Conservation (phyloP, 2,329 filamentous ascomycete genomes). For the Exophiala aquamarina region DNA sequence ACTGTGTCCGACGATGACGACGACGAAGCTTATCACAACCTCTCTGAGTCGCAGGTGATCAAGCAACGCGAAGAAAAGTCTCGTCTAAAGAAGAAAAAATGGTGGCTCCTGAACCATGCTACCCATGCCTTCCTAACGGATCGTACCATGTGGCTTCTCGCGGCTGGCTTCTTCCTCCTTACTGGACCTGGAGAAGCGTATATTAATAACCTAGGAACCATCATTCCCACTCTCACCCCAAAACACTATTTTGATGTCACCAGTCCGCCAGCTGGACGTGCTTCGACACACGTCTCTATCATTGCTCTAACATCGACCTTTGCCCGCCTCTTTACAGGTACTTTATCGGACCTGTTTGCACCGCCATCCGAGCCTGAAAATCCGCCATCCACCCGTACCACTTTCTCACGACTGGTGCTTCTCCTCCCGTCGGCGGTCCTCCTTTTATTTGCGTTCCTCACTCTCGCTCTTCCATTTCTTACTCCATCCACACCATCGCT, state of each 20-base stretch:
- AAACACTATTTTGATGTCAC: slow-evolving; percentile 54
- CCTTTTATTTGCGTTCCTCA: slow-evolving; percentile 72
- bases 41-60: slow-evolving; percentile 36
- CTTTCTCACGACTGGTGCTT: slow-evolving; percentile 75
- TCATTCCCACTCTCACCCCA: slow-evolving; percentile 80
- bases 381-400: slow-evolving; percentile 30
- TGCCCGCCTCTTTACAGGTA: slow-evolving; percentile 86
- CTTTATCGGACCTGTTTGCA: slow-evolving; percentile 83
- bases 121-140: slow-evolving; percentile 82
- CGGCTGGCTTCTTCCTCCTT: slow-evolving; percentile 86
- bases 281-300: slow-evolving; percentile 81
- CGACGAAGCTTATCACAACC: slow-evolving; percentile 44
- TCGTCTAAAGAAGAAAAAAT: slow-evolving; percentile 71
- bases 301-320: slow-evolving; percentile 86
- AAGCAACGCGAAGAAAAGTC: slow-evolving; percentile 52
- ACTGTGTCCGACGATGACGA: slow-evolving; percentile 43
- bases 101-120: slow-evolving; percentile 87
- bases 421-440: slow-evolving; percentile 73
- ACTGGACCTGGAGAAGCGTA: slow-evolving; percentile 96
- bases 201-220: slow-evolving; percentile 93
- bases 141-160: slow-evolving; percentile 93
- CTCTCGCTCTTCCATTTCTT: slow-evolving; percentile 73
- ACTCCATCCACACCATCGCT: slow-evolving; percentile 75
- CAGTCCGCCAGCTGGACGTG: slow-evolving; percentile 61
- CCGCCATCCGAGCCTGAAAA: slow-evolving; percentile 44